Evolutionary conservation across 352 stramenopile genomes (phyloP).

Genomic region (Phytophthora niederhauseri): DNA sequence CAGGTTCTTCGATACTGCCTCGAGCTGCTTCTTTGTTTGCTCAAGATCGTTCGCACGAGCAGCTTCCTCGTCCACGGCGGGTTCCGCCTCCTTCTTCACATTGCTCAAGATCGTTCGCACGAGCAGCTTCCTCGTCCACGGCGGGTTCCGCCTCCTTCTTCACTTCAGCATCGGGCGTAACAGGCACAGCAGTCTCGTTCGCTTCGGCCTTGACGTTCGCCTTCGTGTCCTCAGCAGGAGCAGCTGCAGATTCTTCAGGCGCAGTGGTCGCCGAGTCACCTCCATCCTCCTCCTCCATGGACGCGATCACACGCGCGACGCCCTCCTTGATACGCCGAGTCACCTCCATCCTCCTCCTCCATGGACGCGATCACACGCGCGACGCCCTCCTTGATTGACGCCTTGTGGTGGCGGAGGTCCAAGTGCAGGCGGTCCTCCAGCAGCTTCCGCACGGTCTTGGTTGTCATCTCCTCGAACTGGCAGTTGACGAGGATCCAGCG

Average conservation of each 20-base stretch:
- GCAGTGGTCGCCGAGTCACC: slow-evolving; percentile 26
- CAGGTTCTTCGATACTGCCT: slow-evolving; percentile 45
- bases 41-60: slow-evolving; percentile 10
- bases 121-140: slow-evolving; percentile 12
- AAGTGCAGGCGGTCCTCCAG: slow-evolving; percentile 73
- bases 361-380: slow-evolving; percentile 77
- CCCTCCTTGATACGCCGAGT: slow-evolving; percentile 67
- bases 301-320: slow-evolving; percentile 74
- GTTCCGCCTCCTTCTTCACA: slow-evolving; percentile 30
- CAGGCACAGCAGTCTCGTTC: slow-evolving; percentile 10
- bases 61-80: slow-evolving; percentile 14
- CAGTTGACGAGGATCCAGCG: slow-evolving; percentile 80
- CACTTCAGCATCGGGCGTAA: slow-evolving; percentile 11
- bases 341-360: slow-evolving; percentile 52
- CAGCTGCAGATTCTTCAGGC: slow-evolving; percentile 17
- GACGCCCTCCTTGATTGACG: slow-evolving; percentile 77
- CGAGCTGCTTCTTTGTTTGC: slow-evolving; percentile 33
- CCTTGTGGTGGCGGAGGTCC: slow-evolving; percentile 77
- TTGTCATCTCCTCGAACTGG: slow-evolving; percentile 86
- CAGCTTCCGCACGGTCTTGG: slow-evolving; percentile 78
- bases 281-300: slow-evolving; percentile 65
- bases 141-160: slow-evolving; percentile 29
- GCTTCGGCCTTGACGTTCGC: slow-evolving; percentile 28
- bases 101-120: slow-evolving; percentile 10
- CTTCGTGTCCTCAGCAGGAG: slow-evolving; percentile 13